Percentiles rank a stretch among this genome's conserved stretches.
phyloP scores from a whole-genome alignment of 2,329 filamentous ascomycete genomes.

The Hypoxylon sp. region DNA sequence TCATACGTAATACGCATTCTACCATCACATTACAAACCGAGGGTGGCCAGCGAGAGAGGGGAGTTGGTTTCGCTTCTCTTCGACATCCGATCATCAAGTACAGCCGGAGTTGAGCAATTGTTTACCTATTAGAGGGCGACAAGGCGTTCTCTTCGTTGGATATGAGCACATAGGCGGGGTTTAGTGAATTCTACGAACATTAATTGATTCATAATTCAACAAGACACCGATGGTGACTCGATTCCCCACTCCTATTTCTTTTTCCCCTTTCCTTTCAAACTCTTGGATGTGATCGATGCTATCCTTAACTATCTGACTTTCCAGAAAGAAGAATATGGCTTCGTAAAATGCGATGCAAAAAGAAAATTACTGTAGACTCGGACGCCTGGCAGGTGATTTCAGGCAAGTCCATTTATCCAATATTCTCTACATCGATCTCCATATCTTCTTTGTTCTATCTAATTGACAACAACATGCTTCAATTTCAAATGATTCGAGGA shows the following conservation, averaged over 20 bases:
- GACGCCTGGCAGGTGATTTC: neutral
- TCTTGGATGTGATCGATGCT: neutral
- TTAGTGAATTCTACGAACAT: slow-evolving; percentile 37
- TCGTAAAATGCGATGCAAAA: neutral
- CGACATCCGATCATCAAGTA: slow-evolving; percentile 32
- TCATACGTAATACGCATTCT: slow-evolving; percentile 34
- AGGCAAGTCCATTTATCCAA: neutral
- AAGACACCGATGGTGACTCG: neutral
- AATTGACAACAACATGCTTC: neutral
- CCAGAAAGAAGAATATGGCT: neutral
- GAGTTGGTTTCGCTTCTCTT: slow-evolving; percentile 40
- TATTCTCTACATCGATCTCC: neutral
- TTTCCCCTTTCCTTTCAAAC: neutral
- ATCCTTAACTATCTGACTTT: neutral
- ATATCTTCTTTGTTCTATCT: neutral
- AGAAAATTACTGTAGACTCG: neutral
- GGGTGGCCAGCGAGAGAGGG: slow-evolving; percentile 10
- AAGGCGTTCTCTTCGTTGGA: slow-evolving; percentile 31
- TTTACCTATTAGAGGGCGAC: slow-evolving; percentile 26
- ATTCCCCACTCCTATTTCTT: neutral
- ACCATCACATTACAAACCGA: slow-evolving; percentile 14
- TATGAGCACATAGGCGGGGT: slow-evolving; percentile 38
- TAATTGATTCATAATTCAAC: slow-evolving; percentile 4
- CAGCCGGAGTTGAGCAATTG: slow-evolving; percentile 35
- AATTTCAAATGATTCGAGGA: neutral